A percentile compares a stretch with the other conserved stretches of the same genome.
These are phyloP conservation scores for Tephrocybe sp. DNA, from an alignment of 768 basidiomycete species.

Conservation along the genomic window DNA sequence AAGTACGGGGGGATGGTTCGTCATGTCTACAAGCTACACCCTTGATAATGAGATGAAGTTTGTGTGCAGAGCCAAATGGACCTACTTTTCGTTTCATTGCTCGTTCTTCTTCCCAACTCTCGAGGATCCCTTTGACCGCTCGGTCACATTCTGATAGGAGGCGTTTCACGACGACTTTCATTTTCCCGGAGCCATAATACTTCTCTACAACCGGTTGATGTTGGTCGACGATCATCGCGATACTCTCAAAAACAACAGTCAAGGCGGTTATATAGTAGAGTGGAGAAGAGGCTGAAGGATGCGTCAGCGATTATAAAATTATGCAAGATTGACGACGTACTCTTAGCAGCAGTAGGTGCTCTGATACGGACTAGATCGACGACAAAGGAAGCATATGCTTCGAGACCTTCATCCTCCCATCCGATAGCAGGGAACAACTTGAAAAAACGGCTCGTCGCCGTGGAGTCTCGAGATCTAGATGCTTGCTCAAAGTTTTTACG, in stretches of 20 bases:
- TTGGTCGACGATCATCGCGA: conserved; percentile 95
- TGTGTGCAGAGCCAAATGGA: background rate
- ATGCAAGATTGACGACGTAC: conserved; percentile 36
- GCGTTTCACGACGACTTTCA: conserved; percentile 72
- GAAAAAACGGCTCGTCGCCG: conserved; percentile 90
- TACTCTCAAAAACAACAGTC: conserved; percentile 90
- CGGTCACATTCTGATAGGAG: conserved; percentile 86
- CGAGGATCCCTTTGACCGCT: conserved; percentile 70
- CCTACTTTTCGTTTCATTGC: conserved; percentile 74
- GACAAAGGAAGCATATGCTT: conserved; percentile 91
- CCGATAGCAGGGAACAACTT: conserved; percentile 95
- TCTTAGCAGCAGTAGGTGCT: conserved; percentile 77
- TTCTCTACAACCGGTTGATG: conserved; percentile 98
- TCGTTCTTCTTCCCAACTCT: conserved; percentile 92
- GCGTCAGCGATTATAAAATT: conserved; percentile 5
- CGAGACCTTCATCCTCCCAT: conserved; percentile 88
- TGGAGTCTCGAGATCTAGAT: conserved; percentile 76
- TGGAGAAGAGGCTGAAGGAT: conserved; percentile 76
- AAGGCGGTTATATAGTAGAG: conserved; percentile 88
- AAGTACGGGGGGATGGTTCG: conserved; percentile 36
- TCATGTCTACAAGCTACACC: conserved; percentile 44
- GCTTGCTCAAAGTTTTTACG: conserved; percentile 79
- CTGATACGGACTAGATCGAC: conserved; percentile 83
- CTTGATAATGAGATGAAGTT: background rate
- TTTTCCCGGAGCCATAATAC: conserved; percentile 90